Evolutionary conservation across 129 eudicot genomes (phyloP), one percentile per base, ranked within the genome.

Genomic region (Centella asiatica): DNA sequence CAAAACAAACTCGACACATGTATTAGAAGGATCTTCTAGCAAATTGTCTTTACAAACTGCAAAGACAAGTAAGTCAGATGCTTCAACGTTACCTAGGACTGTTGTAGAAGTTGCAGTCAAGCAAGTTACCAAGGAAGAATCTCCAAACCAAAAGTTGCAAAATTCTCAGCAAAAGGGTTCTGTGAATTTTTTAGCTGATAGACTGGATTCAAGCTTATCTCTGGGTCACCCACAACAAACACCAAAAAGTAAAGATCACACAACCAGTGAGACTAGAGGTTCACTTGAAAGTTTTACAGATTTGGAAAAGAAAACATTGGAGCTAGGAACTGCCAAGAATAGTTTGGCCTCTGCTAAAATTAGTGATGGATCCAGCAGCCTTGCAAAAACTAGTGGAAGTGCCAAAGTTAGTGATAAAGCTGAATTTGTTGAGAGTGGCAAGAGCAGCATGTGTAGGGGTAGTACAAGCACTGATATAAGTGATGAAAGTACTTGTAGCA

Each of bases 401-500:
- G 78, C 74, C 42, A 79, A 82, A 75, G 63, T 63, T 0, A 70
- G 76, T 17, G 84, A 72, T 34, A 77, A 72, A 39, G 65, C 44
- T 7, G 95, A 86, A 23, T 76, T 75, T 60, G 76, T 75, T 26
- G 95, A 86, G 65, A 80, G 90, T 51, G 95, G 87, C 14, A 83
- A 82, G 58, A 86, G 84, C 62, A 86, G 95, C 49, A 46, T 80
- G 78, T 83, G 90, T 65, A 80, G 90, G 66, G 87, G 83, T 44
- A 87, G 95, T 57, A 83, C 90, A 15, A 78, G 95, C 55, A 87
- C 81, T 4, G 90, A 87, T 61, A 65, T 87, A 26, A 87, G 95
- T 55, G 95, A 87, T 24, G 90, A 83, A 68, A 87, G 95, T 70
- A 72, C 78, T 66, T 87, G 82, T 67, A 87, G 95, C 75, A 83